These are phyloP conservation scores for Vitis cinerea DNA, from an alignment of 164 flowering plant genomes.

Conservation along the genomic window DNA sequence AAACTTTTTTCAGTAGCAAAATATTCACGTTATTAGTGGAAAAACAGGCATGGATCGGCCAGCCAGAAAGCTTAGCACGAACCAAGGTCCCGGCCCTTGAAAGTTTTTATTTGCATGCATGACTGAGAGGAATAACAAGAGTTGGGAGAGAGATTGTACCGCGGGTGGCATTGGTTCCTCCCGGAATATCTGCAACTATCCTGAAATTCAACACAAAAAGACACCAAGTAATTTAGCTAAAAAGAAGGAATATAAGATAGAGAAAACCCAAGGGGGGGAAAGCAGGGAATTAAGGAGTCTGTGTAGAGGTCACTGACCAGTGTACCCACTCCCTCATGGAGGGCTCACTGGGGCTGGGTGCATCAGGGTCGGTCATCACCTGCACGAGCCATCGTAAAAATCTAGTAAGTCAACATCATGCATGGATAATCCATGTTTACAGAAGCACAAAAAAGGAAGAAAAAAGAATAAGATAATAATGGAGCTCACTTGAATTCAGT, in stretches of 20 bases:
- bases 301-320: constrained; percentile 34
- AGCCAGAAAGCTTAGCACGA: too few species aligned
- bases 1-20: too few species aligned
- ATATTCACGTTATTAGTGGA: too few species aligned
- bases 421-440: not conserved
- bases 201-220: constrained; percentile 20
- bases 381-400: constrained; percentile 14
- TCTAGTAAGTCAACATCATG: not conserved
- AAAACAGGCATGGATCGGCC: too few species aligned
- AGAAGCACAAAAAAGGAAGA: not conserved
- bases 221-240: not conserved
- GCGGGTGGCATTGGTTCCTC: constrained; percentile 32
- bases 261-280: not conserved
- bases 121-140: too few species aligned
- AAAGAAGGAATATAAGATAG: not conserved
- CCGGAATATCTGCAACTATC: constrained; percentile 55
- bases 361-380: constrained; percentile 92
- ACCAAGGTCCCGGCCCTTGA: too few species aligned
- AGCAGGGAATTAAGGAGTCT: too few species aligned
- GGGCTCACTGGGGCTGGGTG: constrained; percentile 89
- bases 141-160: constrained; percentile 26
- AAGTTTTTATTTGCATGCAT: too few species aligned
- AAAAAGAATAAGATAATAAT: too few species aligned
- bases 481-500: too few species aligned
- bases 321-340: constrained; percentile 71